Percentiles rank a stretch among this genome's conserved stretches.
Evolutionary conservation across 805 yeast genomes (phyloP).

Genomic region (Yueomyces sp.): DNA sequence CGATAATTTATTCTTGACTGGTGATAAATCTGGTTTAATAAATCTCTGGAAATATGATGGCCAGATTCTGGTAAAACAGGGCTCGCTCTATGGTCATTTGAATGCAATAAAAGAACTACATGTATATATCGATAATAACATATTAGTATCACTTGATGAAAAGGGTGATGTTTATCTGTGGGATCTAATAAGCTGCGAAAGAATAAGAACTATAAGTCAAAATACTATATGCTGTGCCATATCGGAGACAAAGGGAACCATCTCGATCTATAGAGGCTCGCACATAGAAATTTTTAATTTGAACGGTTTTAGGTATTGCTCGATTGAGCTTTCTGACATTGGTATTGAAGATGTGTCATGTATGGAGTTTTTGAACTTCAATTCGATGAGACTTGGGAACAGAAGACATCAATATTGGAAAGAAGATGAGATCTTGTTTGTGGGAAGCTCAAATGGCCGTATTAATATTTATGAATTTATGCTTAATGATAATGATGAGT

Average conservation of each 20-base stretch:
- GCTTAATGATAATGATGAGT: slow-evolving; percentile 8
- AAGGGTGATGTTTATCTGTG: slow-evolving; percentile 47
- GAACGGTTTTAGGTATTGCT: slow-evolving; percentile 36
- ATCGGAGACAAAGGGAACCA: slow-evolving; percentile 42
- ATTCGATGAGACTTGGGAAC: slow-evolving; percentile 4
- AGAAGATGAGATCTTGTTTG: slow-evolving; percentile 23
- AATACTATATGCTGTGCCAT: slow-evolving; percentile 27
- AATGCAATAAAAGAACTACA: slow-evolving; percentile 32
- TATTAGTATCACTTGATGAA: slow-evolving; percentile 40
- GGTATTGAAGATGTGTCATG: slow-evolving; percentile 8
- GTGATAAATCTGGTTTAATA: slow-evolving; percentile 44
- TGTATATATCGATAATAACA: slow-evolving; percentile 38
- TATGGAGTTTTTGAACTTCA: slow-evolving; percentile 15
- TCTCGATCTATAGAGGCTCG: slow-evolving; percentile 25
- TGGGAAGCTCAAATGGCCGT: slow-evolving; percentile 26
- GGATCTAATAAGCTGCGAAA: slow-evolving; percentile 44
- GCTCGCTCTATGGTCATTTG: slow-evolving; percentile 42
- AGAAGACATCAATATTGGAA: slow-evolving; percentile 28
- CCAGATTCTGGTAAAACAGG: slow-evolving; percentile 22
- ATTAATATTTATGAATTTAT: slow-evolving; percentile 22
- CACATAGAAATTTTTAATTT: slow-evolving; percentile 29
- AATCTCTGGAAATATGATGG: slow-evolving; percentile 36
- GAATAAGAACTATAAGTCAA: slow-evolving; percentile 28
- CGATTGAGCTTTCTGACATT: slow-evolving; percentile 11
- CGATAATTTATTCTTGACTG: slow-evolving; percentile 21